Evolutionary conservation across 2,329 filamentous ascomycete genomes (phyloP).

Genomic region (Pseudophaeomoniella oleicola): DNA sequence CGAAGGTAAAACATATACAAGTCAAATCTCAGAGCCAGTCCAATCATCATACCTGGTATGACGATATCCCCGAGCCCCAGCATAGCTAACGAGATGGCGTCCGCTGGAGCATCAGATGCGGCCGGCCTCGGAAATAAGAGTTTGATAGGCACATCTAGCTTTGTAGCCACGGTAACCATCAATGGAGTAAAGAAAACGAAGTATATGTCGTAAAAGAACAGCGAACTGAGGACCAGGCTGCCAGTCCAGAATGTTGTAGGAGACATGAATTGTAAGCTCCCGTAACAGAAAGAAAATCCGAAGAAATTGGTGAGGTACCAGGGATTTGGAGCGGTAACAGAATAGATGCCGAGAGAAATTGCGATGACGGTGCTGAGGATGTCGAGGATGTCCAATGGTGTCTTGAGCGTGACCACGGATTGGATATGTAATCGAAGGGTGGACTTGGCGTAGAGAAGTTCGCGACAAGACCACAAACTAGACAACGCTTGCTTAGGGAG

Average conservation of each 20-base stretch:
- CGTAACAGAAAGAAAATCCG: conserved; percentile 76
- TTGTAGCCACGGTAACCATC: conserved; percentile 57
- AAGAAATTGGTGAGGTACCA: conserved; percentile 74
- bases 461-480: conserved; percentile 35
- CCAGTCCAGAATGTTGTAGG: conserved; percentile 79
- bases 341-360: conserved; percentile 45
- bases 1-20: conserved; percentile 68
- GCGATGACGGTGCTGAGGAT: conserved; percentile 42
- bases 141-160: conserved; percentile 84
- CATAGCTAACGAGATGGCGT: conserved; percentile 45
- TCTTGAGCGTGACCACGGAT: conserved; percentile 30
- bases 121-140: conserved; percentile 63
- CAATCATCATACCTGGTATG: conserved; percentile 80
- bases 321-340: conserved; percentile 44
- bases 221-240: conserved; percentile 56
- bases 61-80: conserved; percentile 91
- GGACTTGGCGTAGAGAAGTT: conserved; percentile 34
- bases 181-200: conserved; percentile 40
- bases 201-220: conserved; percentile 93
- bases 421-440: conserved; percentile 39
- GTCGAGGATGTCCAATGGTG: conserved; percentile 20
- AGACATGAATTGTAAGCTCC: conserved; percentile 67
- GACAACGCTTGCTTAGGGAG: conserved; percentile 21
- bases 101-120: conserved; percentile 27
- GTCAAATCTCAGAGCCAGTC: conserved; percentile 79